A percentile compares a stretch with the other conserved stretches of the same genome.
phyloP scores from a whole-genome alignment of 257 asterid genomes.

The Knoxia roxburghii region DNA sequence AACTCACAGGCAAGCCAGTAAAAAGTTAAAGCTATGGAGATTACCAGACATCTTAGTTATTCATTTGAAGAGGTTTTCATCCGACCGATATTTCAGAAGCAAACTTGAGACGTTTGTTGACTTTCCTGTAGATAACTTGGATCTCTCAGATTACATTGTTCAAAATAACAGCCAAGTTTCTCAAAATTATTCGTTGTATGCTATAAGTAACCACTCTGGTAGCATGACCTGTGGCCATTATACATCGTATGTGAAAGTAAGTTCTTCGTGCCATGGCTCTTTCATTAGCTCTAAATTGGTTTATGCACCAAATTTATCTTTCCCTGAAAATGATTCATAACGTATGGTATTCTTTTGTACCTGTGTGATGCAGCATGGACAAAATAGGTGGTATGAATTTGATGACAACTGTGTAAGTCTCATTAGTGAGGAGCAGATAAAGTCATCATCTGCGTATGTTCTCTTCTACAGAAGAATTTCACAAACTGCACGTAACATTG shows the following conservation, averaged over 20 bases:
- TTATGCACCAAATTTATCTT: background rate
- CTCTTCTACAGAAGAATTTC: constrained; percentile 62
- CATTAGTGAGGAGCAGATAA: constrained; percentile 38
- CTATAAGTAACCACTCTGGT: constrained; percentile 71
- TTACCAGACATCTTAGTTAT: constrained; percentile 66
- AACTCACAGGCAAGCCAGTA: constrained; percentile 60
- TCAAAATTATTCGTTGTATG: constrained; percentile 51
- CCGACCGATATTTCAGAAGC: constrained; percentile 37
- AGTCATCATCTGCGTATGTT: constrained; percentile 63
- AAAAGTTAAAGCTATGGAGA: constrained; percentile 79
- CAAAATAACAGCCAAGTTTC: constrained; percentile 27
- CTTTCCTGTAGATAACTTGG: constrained; percentile 58
- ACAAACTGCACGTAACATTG: constrained; percentile 10
- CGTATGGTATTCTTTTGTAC: background rate
- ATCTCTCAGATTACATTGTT: constrained; percentile 47
- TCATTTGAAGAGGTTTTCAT: constrained; percentile 74
- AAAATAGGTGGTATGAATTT: constrained; percentile 53
- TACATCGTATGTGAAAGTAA: constrained; percentile 68
- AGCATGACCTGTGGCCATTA: constrained; percentile 68
- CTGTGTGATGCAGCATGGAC: constrained; percentile 44
- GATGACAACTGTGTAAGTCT: constrained; percentile 46
- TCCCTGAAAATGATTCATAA: background rate
- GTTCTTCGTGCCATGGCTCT: too few relatives aligned
- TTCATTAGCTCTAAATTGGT: background rate
- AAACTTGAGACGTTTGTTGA: constrained; percentile 68